phyloP scores from a whole-genome alignment of 352 stramenopile genomes.

The Globisporangium nagaii region DNA sequence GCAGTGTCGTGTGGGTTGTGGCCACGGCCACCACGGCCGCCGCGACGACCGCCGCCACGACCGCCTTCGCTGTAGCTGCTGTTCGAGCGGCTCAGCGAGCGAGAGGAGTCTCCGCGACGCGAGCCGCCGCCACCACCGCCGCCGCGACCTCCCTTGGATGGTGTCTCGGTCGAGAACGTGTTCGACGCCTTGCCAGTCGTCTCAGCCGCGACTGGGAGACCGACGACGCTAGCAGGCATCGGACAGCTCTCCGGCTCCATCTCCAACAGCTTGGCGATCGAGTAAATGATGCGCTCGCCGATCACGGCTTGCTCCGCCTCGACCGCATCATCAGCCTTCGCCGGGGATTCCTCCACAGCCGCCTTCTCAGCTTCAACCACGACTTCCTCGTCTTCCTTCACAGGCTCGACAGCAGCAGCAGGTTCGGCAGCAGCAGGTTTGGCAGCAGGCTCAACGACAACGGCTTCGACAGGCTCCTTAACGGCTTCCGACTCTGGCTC shows the following conservation, averaged over 20 bases:
- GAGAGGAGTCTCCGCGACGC: conserved; percentile 38
- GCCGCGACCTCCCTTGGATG: conserved; percentile 4
- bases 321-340: conserved; percentile 15
- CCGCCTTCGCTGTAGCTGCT: conserved; percentile 36
- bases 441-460: background rate
- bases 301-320: conserved; percentile 37
- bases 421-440: background rate
- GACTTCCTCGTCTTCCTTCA: background rate
- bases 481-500: conserved; percentile 13
- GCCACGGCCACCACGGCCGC: conserved; percentile 34
- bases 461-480: conserved; percentile 10
- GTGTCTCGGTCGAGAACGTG: conserved; percentile 2
- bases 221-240: conserved; percentile 48
- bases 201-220: conserved; percentile 35
- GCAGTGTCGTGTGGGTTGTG: conserved; percentile 41
- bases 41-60: conserved; percentile 34
- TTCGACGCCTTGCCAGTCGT: conserved; percentile 46
- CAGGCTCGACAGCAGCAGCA: background rate
- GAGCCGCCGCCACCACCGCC: conserved; percentile 19
- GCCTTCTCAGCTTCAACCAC: no score
- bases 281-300: conserved; percentile 63
- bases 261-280: conserved; percentile 66
- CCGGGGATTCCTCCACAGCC: no score
- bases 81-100: conserved; percentile 35
- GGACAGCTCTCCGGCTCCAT: conserved; percentile 54